Evolutionary conservation across 371 early-diverging fungal species (phyloP), one percentile per base, ranked within the genome.

Genomic region (Syncephalastrum contaminatum): DNA sequence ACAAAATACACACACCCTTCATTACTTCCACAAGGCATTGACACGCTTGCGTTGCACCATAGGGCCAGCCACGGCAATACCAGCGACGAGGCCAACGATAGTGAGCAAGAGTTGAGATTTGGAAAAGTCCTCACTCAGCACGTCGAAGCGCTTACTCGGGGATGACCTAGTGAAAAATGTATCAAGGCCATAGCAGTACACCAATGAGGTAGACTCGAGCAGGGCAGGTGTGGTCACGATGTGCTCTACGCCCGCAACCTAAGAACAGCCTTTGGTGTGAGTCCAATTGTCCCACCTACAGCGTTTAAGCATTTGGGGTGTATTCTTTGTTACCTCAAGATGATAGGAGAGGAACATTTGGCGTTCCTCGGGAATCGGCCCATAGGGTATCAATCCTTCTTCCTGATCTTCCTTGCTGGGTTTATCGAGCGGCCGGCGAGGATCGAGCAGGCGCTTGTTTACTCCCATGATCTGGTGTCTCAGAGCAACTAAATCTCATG

Each of bases 161-260:
- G 85, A 84, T 13, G 85, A 81, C 25, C 88, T 80, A 0, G 89
- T 86, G 58, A 87, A 89, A 77, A 93, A 98, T 47, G 94, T 61
- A 62, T 97, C 97, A 30, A 93, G 76, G 4, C 97, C 97, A 62
- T 86, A 93, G 0, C 90, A 86, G 25, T 88, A 75, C 4, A 96
- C 92, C 19, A 96, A 71, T 8, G 94, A 85, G 4, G 98, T 98
- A n/a, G 95, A 94, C 75, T 98, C 98, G 39, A 97, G 72, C 39
- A 84, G 60, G 5, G 96, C 84, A 1, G 94, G 88, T 14, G 88
- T 65, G 2, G 93, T 83, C 20, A 73, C 63, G 55, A 98, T 91
- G 15, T 69, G 64, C 25, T 69, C 60, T 51, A 91, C 79, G 4
- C 90, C 89, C 3, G 76, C 69, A 8, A 96, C 83, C 60, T 63